phyloP scores from a whole-genome alignment of 768 basidiomycete genomes.

The Pulveroboletus sp. region DNA sequence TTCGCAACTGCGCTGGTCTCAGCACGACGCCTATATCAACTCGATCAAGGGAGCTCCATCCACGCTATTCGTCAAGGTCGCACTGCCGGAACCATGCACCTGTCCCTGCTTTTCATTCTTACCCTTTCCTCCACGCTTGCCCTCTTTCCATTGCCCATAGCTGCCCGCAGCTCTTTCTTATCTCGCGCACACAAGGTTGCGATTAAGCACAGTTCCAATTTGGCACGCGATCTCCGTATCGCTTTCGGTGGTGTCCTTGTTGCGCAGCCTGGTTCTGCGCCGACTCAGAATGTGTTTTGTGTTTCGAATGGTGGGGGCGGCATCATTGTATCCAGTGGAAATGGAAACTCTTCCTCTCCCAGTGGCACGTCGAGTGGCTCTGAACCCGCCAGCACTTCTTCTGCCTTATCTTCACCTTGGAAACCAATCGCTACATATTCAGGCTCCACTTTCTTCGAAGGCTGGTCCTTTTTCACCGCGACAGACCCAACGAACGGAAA shows the following conservation, averaged over 20 bases:
- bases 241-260: constrained; percentile 56
- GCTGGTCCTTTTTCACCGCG: constrained; percentile 68
- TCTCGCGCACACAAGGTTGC: constrained; percentile 52
- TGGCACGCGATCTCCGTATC: constrained; percentile 67
- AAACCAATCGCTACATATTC: constrained; percentile 54
- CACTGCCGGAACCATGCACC: constrained; percentile 23
- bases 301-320: constrained; percentile 24
- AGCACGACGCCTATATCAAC: neutral
- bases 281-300: constrained; percentile 35
- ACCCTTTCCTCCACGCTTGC: constrained; percentile 28
- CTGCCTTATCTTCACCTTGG: constrained; percentile 49
- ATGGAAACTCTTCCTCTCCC: constrained; percentile 21
- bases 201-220: constrained; percentile 50
- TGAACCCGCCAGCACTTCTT: constrained; percentile 14
- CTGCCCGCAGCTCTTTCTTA: constrained; percentile 32
- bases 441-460: constrained; percentile 75
- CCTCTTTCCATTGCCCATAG: constrained; percentile 22
- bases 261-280: constrained; percentile 34
- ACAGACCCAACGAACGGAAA: constrained; percentile 75
- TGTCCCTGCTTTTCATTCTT: constrained; percentile 28
- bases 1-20: neutral
- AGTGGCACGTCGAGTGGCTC: constrained; percentile 21
- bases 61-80: neutral
- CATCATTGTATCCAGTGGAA: constrained; percentile 17
- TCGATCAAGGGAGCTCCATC: neutral